These are phyloP conservation scores for Phytopythium boreale DNA, from an alignment of 352 stramenopile genomes.

Conservation along the genomic window DNA sequence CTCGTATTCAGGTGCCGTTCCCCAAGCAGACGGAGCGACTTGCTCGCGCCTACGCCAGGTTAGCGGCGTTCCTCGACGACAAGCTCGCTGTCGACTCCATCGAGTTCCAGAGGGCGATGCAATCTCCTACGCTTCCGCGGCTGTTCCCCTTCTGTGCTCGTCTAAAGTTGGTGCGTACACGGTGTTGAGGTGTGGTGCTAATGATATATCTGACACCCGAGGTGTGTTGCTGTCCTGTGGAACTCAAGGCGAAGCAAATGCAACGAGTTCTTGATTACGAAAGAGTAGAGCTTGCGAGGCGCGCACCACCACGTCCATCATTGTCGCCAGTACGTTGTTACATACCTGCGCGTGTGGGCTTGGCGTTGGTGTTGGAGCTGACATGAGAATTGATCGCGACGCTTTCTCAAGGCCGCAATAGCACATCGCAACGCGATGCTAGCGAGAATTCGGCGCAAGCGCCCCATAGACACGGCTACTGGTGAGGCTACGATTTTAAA, in stretches of 20 bases:
- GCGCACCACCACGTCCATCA: constrained; percentile 22
- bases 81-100: constrained; percentile 25
- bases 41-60: constrained; percentile 21
- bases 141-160: constrained; percentile 49
- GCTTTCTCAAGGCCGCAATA: constrained; percentile 22
- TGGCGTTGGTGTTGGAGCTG: neutral
- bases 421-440: constrained; percentile 44
- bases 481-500: constrained; percentile 15
- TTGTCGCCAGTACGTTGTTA: constrained; percentile 29
- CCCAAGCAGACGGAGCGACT: constrained; percentile 32
- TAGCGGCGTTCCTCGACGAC: constrained; percentile 32
- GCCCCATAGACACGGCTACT: constrained; percentile 4
- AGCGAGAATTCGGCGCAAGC: constrained; percentile 27
- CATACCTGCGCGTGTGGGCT: neutral
- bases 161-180: constrained; percentile 38
- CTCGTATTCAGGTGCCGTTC: constrained; percentile 32
- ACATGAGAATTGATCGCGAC: neutral
- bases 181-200: too few relatives aligned
- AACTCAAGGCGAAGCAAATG: constrained; percentile 37
- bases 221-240: neutral
- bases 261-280: constrained; percentile 33
- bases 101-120: constrained; percentile 23
- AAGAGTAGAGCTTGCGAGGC: constrained; percentile 22
- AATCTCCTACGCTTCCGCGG: constrained; percentile 29
- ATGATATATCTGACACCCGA: neutral